Base-by-base conservation (phyloP, 2,329 filamentous ascomycete species). In the Nigrograna mackinnonii region DNA sequence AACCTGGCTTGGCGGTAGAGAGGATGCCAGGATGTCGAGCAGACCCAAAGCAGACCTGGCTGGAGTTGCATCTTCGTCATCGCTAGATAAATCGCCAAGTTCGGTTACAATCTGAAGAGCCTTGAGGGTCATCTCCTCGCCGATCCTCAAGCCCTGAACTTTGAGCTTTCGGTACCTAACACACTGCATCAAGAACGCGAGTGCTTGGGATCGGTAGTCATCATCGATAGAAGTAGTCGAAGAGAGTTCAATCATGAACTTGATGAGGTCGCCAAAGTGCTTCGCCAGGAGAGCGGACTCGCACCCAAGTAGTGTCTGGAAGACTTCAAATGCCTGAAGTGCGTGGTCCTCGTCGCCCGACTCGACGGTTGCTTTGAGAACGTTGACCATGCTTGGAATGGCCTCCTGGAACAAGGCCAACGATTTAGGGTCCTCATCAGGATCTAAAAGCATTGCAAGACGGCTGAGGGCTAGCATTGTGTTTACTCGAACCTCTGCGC, bases 151-250 rank as follows among this genome's bases (percentile, higher is more conserved):
- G 48, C 82, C 88, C 75, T 97, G 94, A 41, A 97, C 85, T 80
- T 96, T 96, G 75, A 96, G 86, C 70, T 94, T 95, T 64, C 92
- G 85, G 76, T 92, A 96, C 52, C 88, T 85, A 20, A 96, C 88
- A 52, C 84, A 87, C 75, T 96, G 91, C 75, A 95, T 91, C 46
- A 99, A 80, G 82, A 96, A 96, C 49, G 89, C 88, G 48, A 99
- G 80, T 26, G 92, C 91, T 73, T 97, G 94, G 5, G 87, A 86
- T 55, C 94, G 84, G 39, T 89, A 87, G 46, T 96, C 92, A 30
- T 95, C 89, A 33, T 91, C 86, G 33, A 89, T 79, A 28, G 87
- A 78, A 33, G 80, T 86, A 71, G 95, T 89, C 57, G 81, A 79
- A 35, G 87, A 83, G 41, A 99, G 79, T 46, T 94, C 86, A 60